phyloP scores from a whole-genome alignment of 805 yeast species.

The Dipodascopsis uninucleata region DNA sequence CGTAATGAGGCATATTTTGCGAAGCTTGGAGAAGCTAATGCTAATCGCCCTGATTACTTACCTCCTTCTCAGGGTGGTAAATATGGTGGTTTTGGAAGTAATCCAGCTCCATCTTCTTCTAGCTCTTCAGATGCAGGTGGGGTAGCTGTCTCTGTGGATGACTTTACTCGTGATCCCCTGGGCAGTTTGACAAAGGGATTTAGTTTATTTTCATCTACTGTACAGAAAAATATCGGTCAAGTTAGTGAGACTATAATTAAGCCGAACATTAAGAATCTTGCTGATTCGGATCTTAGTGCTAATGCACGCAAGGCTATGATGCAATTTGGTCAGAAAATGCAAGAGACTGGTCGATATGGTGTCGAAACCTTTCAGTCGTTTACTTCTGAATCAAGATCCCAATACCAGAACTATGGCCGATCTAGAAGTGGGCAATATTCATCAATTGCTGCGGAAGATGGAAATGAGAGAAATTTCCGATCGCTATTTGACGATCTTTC shows the following conservation, averaged over 20 bases:
- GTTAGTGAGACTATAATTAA: slow-evolving; percentile 85
- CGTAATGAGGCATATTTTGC: slow-evolving; percentile 82
- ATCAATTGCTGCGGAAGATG: slow-evolving; percentile 6
- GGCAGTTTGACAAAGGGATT: slow-evolving; percentile 92
- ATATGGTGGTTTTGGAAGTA: slow-evolving; percentile 85
- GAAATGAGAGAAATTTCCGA: slow-evolving; percentile 40
- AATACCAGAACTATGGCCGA: slow-evolving; percentile 2
- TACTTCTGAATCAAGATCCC: slow-evolving; percentile 39
- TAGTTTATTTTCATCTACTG: slow-evolving; percentile 86
- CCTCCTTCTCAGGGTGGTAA: slow-evolving; percentile 96
- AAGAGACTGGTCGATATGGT: slow-evolving; percentile 77
- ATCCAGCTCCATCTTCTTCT: slow-evolving; percentile 38
- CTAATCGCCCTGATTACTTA: slow-evolving; percentile 65
- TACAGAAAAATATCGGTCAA: slow-evolving; percentile 76
- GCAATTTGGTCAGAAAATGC: slow-evolving; percentile 92
- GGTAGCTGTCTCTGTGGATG: slow-evolving; percentile 28
- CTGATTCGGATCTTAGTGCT: slow-evolving; percentile 69
- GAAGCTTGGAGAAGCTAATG: slow-evolving; percentile 68
- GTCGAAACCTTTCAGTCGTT: slow-evolving; percentile 61
- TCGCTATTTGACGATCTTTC: slow-evolving; percentile 57
- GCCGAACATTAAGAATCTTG: slow-evolving; percentile 81
- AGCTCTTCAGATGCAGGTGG: slow-evolving; percentile 11
- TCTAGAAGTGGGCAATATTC: slow-evolving; percentile 5
- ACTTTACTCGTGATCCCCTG: slow-evolving; percentile 65
- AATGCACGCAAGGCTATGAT: slow-evolving; percentile 92